These are phyloP conservation scores for Bathelium albidoporum DNA, from an alignment of 495 filamentous ascomycete species.

Conservation along the genomic window DNA sequence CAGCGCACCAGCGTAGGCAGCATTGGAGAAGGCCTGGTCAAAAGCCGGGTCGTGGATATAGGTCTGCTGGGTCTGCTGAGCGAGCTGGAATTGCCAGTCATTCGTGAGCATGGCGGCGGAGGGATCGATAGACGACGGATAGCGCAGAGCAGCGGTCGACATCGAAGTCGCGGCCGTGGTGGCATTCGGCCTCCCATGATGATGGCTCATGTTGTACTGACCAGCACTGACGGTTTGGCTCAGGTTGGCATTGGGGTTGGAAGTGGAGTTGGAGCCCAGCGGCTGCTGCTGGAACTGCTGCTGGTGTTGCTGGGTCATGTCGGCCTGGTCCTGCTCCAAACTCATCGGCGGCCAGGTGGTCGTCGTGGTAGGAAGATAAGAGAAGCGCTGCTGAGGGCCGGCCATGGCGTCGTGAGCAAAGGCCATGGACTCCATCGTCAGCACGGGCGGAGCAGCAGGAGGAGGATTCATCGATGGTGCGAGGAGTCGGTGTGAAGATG, in stretches of 20 bases:
- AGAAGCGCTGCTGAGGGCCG: background rate
- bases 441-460: constrained; percentile 3
- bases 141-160: constrained; percentile 5
- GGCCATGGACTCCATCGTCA: background rate
- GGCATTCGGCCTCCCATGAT: constrained; percentile 11
- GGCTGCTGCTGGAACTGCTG: constrained; percentile 10
- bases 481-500: background rate
- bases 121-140: constrained; percentile 16
- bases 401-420: constrained; percentile 4
- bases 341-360: constrained; percentile 23
- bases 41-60: constrained; percentile 42
- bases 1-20: constrained; percentile 40
- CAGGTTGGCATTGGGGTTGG: constrained; percentile 8
- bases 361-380: constrained; percentile 3
- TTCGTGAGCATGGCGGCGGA: constrained; percentile 30
- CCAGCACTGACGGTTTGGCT: constrained; percentile 9
- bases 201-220: constrained; percentile 7
- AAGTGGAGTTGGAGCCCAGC: background rate
- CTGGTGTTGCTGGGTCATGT: constrained; percentile 15
- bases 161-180: constrained; percentile 6
- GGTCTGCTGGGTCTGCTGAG: constrained; percentile 42
- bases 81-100: constrained; percentile 39
- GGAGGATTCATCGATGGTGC: constrained; percentile 4
- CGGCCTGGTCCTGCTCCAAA: constrained; percentile 10
- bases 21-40: constrained; percentile 38